Conservation (phyloP, 2,329 filamentous ascomycete species). For the Ceratocystis ficicola region DNA sequence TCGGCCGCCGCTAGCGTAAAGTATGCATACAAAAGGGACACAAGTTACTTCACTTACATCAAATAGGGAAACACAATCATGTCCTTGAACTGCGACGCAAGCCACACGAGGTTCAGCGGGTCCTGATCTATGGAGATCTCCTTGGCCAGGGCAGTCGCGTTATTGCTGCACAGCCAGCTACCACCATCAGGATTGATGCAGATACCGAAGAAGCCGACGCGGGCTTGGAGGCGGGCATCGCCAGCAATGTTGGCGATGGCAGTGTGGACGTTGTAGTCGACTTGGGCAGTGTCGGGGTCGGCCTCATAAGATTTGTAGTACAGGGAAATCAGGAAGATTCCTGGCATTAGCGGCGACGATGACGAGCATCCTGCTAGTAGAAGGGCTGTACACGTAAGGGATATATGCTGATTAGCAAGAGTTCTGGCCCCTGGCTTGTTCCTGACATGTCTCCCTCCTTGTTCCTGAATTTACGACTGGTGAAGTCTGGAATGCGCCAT, state of each 20-base stretch:
- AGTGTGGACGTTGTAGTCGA: conserved; percentile 74
- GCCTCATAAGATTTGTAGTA: conserved; percentile 87
- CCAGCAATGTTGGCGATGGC: conserved; percentile 87
- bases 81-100: conserved; percentile 94
- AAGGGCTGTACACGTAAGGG: conserved; percentile 49
- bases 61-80: conserved; percentile 97
- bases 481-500: not conserved
- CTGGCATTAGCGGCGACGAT: conserved; percentile 84
- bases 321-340: conserved; percentile 95
- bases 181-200: conserved; percentile 87
- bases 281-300: conserved; percentile 70
- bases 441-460: not conserved
- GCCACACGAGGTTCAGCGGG: conserved; percentile 92
- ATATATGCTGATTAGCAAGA: not conserved
- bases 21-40: not conserved
- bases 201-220: conserved; percentile 96
- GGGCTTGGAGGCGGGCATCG: conserved; percentile 68
- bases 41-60: conserved; percentile 49
- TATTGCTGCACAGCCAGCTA: conserved; percentile 90
- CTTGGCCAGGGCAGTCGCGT: conserved; percentile 83
- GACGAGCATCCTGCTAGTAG: conserved; percentile 92
- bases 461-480: not conserved
- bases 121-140: conserved; percentile 85
- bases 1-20: no score
- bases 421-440: not conserved